Evolutionary conservation across 2,329 filamentous ascomycete species (phyloP).

Genomic region (Paecilomyces sp.): DNA sequence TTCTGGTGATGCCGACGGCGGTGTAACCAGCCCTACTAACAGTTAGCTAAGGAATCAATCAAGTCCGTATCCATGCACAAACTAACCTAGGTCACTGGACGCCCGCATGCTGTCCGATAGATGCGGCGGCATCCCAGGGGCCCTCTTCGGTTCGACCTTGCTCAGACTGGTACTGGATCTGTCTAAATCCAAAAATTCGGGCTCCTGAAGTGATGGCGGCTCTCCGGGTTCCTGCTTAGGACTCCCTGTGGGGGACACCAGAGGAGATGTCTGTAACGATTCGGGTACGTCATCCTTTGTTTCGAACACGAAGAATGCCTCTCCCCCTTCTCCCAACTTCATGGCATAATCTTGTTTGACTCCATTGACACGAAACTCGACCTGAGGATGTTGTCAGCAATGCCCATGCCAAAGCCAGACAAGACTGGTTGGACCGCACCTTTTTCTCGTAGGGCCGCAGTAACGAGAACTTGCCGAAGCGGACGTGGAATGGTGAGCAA

Average conservation of each 20-base stretch:
- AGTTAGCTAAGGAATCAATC: conserved; percentile 4
- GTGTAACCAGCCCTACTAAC: conserved; percentile 28
- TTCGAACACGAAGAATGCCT: conserved; percentile 98
- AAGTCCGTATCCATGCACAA: conserved; percentile 1
- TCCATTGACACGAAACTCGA: conserved; percentile 94
- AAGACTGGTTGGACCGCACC: conserved; percentile 25
- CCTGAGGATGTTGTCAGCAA: conserved; percentile 36
- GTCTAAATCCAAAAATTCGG: conserved; percentile 44
- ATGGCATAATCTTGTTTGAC: conserved; percentile 89
- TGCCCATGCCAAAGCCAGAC: not conserved
- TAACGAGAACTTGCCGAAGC: conserved; percentile 97
- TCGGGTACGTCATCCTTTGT: conserved; percentile 88
- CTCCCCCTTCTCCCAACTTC: conserved; percentile 95
- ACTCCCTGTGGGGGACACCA: conserved; percentile 83
- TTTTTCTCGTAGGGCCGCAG: conserved; percentile 96
- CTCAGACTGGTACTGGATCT: conserved; percentile 4
- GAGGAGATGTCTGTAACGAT: conserved; percentile 85
- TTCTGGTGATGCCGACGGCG: conserved; percentile 33
- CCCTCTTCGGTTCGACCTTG: conserved; percentile 15
- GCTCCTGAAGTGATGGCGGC: conserved; percentile 37
- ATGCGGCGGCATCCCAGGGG: conserved; percentile 17
- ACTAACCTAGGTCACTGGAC: conserved; percentile 38
- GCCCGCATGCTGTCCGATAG: conserved; percentile 28
- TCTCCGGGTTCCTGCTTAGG: conserved; percentile 45
- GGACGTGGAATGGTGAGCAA: conserved; percentile 96